Conservation (phyloP, 148 eudicot species). For the Rhododendron mucronatum region DNA sequence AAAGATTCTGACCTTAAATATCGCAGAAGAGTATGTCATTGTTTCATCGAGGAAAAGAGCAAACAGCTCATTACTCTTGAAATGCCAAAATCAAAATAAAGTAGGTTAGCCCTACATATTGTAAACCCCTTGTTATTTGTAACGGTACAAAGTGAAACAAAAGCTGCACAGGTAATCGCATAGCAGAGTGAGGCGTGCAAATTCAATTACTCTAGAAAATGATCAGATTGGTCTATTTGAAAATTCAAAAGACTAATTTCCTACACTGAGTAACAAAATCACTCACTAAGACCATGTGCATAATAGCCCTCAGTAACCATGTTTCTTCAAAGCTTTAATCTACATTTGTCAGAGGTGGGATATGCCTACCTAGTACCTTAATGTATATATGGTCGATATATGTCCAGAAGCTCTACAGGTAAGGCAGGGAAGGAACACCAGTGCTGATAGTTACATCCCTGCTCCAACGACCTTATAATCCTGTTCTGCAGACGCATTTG, state of each 20-base stretch:
- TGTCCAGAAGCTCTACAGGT: not conserved
- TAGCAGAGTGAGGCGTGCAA: not conserved
- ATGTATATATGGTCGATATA: not conserved
- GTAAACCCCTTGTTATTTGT: not conserved
- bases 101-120: not conserved
- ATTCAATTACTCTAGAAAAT: not conserved
- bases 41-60: constrained; percentile 94
- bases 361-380: not conserved
- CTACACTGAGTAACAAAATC: not conserved
- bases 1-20: constrained; percentile 63
- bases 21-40: constrained; percentile 88
- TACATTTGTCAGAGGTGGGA: not conserved
- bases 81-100: constrained; percentile 5
- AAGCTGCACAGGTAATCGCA: not conserved
- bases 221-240: not conserved
- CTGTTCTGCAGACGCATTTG: too few species aligned
- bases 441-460: too few species aligned
- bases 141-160: not conserved
- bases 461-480: too few species aligned
- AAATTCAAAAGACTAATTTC: not conserved
- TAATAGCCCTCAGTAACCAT: not conserved
- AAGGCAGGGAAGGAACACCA: not conserved
- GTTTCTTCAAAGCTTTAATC: not conserved
- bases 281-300: not conserved
- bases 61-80: constrained; percentile 87